These are phyloP conservation scores for Colletotrichum zoysiae DNA, from an alignment of 2,329 filamentous ascomycete genomes.

Conservation along the genomic window DNA sequence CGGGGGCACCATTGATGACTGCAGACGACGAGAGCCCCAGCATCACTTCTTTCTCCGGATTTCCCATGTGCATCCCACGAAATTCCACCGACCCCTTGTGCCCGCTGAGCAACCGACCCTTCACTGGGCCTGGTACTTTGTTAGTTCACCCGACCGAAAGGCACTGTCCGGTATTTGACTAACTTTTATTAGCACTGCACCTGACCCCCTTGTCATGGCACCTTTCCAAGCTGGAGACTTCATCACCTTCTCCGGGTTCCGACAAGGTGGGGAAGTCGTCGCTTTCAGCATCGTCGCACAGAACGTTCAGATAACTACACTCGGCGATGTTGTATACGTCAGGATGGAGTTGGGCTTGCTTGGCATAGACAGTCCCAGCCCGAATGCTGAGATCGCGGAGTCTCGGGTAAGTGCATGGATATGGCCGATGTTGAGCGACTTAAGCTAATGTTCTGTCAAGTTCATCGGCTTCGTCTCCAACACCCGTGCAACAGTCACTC, in stretches of 20 bases:
- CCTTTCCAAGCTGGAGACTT: constrained; percentile 54
- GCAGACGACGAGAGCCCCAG: constrained; percentile 63
- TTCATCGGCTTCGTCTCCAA: constrained; percentile 53
- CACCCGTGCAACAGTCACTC: constrained; percentile 47
- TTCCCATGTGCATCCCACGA: constrained; percentile 65
- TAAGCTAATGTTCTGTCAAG: constrained; percentile 29
- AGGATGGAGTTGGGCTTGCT: constrained; percentile 52
- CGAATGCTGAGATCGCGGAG: constrained; percentile 52
- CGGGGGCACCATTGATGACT: constrained; percentile 56
- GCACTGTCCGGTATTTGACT: neutral
- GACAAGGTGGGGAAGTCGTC: constrained; percentile 49
- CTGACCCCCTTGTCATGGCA: constrained; percentile 53
- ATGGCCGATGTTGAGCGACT: too few species aligned
- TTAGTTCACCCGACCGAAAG: constrained; percentile 35
- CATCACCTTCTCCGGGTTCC: constrained; percentile 51
- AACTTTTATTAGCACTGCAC: constrained; percentile 46
- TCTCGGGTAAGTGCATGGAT: constrained; percentile 48
- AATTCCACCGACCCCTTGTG: constrained; percentile 53
- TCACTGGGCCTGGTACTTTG: constrained; percentile 51
- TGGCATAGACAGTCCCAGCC: constrained; percentile 52
- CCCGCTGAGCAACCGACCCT: constrained; percentile 51
- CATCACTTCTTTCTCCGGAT: constrained; percentile 62
- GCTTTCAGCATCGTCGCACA: constrained; percentile 53
- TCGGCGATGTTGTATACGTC: constrained; percentile 50
- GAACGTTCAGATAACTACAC: constrained; percentile 53